phyloP scores from a whole-genome alignment of 805 yeast species.

The Saturnispora zaruensis region DNA sequence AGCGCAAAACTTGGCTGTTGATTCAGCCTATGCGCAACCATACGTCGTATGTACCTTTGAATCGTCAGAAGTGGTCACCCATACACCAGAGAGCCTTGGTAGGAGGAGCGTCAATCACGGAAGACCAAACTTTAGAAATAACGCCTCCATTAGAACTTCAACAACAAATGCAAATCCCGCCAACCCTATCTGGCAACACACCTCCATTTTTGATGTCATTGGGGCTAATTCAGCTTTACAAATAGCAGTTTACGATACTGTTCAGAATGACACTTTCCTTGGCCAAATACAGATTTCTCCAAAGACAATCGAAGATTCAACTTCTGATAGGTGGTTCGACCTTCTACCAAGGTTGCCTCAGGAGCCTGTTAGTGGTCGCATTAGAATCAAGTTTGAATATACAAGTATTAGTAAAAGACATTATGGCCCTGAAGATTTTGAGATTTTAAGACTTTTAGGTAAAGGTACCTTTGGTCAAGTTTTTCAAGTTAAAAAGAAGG shows the following conservation, averaged over 20 bases:
- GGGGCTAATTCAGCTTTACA: conserved; percentile 79
- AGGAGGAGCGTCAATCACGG: neutral
- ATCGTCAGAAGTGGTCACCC: conserved; percentile 81
- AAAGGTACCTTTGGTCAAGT: conserved; percentile 98
- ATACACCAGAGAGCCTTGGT: conserved; percentile 53
- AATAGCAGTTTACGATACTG: conserved; percentile 84
- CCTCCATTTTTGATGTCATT: conserved; percentile 85
- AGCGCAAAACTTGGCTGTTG: conserved; percentile 60
- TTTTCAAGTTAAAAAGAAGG: conserved; percentile 87
- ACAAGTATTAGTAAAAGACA: conserved; percentile 61
- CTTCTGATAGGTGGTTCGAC: conserved; percentile 61
- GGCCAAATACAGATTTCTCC: conserved; percentile 80
- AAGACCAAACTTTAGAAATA: conserved; percentile 9
- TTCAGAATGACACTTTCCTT: conserved; percentile 70
- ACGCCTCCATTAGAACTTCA: conserved; percentile 25
- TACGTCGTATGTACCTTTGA: conserved; percentile 89
- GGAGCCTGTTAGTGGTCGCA: conserved; percentile 69
- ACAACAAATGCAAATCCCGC: conserved; percentile 26
- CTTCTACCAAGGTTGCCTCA: conserved; percentile 67
- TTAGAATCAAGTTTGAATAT: conserved; percentile 68
- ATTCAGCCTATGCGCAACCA: conserved; percentile 54
- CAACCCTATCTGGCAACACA: conserved; percentile 87
- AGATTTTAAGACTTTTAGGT: conserved; percentile 81
- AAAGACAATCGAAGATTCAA: conserved; percentile 36
- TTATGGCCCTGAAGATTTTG: conserved; percentile 92